Base-by-base conservation (phyloP, 306 rosid species). In the Rubus idaeus region DNA sequence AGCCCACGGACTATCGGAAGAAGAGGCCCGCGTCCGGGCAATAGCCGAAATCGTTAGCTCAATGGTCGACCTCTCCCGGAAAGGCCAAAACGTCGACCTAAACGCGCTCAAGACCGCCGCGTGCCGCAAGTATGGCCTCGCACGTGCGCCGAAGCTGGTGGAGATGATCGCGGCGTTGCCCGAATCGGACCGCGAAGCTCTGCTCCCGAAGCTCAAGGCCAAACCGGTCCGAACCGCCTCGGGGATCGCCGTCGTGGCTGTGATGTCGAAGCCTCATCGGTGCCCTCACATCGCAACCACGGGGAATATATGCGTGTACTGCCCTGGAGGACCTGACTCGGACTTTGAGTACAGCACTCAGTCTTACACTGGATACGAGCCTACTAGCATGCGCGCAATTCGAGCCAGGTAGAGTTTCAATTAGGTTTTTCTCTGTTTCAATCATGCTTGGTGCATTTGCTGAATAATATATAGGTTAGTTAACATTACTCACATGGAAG, bases 211-310 rank as follows among this genome's bases (percentile, higher is more conserved):
- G 81, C 97, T 95, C 56, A 90, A 97, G 3, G 99, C 97, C 74
- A 95, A 95, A 79, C 97, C 99, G 16, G 96, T 95, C 75, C 93
- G 97, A 46, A 92, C 99, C 2, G 97, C 97, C 21, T 92, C 97
- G 5, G 99, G 97, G 23, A 95, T 95, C 49, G 97, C 97, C 39
- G 97, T 95, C 20, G 97, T 95, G 61, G 97, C 99, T 8, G 99
- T 92, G 52, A 95, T 95, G 99, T 92, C 99, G 17, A 95, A 92
- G 86, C 99, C 99, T 3, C 99, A 92, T 37, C 88, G 99, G 3
- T 95, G 99, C 42, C 99, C 97, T 40, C 99, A 95, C 81, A 92
- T 95, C 73, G 97, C 99, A 35, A 95, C 97, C 55, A 91, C 99
- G 0, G 97, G 99, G 6, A 95, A 95, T 57, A 95, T 95, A 2